Conservation (phyloP, 2,329 filamentous ascomycete genomes). For the Truncatella angustata region DNA sequence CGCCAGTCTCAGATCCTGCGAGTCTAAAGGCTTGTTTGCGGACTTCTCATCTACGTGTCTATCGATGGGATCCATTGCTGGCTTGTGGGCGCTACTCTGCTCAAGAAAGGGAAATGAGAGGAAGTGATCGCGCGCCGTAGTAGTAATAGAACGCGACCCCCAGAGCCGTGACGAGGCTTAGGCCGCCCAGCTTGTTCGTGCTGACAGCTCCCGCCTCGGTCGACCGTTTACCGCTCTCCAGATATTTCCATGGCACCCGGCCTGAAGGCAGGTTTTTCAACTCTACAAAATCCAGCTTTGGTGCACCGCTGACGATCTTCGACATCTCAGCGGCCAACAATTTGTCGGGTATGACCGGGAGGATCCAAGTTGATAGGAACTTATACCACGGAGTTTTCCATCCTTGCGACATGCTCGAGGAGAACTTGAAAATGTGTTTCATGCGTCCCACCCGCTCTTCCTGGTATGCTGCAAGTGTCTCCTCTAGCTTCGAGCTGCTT, state of each 20-base stretch:
- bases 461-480: slow-evolving; percentile 1
- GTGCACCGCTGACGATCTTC: background rate
- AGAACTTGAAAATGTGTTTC: background rate
- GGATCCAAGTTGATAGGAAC: background rate
- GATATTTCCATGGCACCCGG: slow-evolving; percentile 1
- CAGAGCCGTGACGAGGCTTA: no score
- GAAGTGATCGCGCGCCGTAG: no score
- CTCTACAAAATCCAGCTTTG: background rate
- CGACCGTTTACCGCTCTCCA: background rate
- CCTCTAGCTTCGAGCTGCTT: background rate
- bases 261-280: background rate
- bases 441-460: background rate
- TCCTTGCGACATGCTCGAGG: background rate
- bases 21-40: no score
- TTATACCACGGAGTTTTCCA: background rate
- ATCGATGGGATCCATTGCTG: no score
- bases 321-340: background rate
- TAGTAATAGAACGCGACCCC: no score
- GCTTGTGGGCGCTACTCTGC: no score
- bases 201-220: background rate
- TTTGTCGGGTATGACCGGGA: background rate
- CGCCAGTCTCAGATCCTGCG: no score
- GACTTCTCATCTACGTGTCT: no score
- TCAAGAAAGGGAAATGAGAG: no score
- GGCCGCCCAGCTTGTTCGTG: no score